phyloP scores from a whole-genome alignment of 2,329 filamentous ascomycete genomes.

The Moelleriella libera region DNA sequence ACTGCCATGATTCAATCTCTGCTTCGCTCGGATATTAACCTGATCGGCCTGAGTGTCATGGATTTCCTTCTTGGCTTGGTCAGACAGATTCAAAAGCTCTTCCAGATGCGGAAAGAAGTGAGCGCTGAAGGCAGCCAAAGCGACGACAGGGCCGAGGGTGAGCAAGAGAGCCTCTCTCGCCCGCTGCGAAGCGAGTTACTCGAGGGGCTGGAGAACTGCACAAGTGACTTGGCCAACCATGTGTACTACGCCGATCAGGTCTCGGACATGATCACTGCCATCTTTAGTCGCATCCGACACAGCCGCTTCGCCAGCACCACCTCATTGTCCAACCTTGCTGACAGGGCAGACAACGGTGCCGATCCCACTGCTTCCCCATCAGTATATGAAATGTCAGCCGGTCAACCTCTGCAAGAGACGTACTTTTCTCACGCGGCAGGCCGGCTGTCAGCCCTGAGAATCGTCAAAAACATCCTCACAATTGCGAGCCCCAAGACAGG shows the following conservation, averaged over 20 bases:
- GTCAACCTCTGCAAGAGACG: constrained; percentile 31
- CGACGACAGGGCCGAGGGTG: constrained; percentile 18
- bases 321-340: constrained; percentile 20
- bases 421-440: constrained; percentile 39
- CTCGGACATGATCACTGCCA: constrained; percentile 77
- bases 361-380: constrained; percentile 19
- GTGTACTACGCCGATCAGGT: constrained; percentile 97
- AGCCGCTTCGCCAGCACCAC: constrained; percentile 26
- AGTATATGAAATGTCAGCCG: constrained; percentile 25
- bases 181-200: constrained; percentile 51
- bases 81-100: constrained; percentile 64
- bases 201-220: constrained; percentile 60
- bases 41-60: constrained; percentile 94
- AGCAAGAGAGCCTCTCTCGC: constrained; percentile 16
- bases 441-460: constrained; percentile 54
- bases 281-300: constrained; percentile 67
- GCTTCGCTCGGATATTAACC: constrained; percentile 75
- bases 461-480: constrained; percentile 68
- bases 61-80: constrained; percentile 79
- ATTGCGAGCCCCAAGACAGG: constrained; percentile 61
- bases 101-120: constrained; percentile 43
- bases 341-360: constrained; percentile 14
- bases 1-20: constrained; percentile 70
- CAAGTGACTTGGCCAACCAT: constrained; percentile 84
- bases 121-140: constrained; percentile 15